A percentile compares a stretch with the other conserved stretches of the same genome.
Conservation (phyloP, 768 basidiomycete species). For the Lentinula aciculospora region DNA sequence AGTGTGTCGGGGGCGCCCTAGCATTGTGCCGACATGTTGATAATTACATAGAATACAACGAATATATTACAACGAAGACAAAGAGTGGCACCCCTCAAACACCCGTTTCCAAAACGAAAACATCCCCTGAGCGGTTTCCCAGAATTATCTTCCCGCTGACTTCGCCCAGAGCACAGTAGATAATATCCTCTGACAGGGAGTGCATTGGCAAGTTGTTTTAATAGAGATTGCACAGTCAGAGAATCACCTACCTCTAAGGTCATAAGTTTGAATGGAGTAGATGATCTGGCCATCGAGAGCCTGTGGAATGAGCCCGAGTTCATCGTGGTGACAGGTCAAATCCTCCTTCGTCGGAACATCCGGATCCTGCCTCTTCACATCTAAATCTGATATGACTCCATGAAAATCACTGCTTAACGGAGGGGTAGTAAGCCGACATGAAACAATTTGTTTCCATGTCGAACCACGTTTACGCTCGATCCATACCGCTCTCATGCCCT, state of each 20-base stretch:
- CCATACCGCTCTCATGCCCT: slow-evolving; percentile 51
- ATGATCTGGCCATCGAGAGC: slow-evolving; percentile 23
- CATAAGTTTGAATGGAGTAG: slow-evolving; percentile 28
- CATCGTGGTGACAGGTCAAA: neutral
- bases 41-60: no score
- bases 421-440: slow-evolving; percentile 22
- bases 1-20: no score
- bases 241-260: slow-evolving; percentile 29
- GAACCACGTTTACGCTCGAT: slow-evolving; percentile 41
- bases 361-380: neutral
- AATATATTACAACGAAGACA: no score
- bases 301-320: neutral
- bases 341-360: neutral
- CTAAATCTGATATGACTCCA: neutral
- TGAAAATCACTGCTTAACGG: neutral
- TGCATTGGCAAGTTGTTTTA: neutral
- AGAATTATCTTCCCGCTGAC: slow-evolving; percentile 35
- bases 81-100: no score
- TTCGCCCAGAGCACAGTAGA: slow-evolving; percentile 40
- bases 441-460: slow-evolving; percentile 37
- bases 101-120: slow-evolving; percentile 24
- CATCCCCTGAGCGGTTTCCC: slow-evolving; percentile 34
- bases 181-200: slow-evolving; percentile 33
- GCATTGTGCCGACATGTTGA: no score
- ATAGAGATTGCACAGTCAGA: neutral